phyloP scores from a whole-genome alignment of 2,329 filamentous ascomycete genomes.

The Aspergillus udagawae region DNA sequence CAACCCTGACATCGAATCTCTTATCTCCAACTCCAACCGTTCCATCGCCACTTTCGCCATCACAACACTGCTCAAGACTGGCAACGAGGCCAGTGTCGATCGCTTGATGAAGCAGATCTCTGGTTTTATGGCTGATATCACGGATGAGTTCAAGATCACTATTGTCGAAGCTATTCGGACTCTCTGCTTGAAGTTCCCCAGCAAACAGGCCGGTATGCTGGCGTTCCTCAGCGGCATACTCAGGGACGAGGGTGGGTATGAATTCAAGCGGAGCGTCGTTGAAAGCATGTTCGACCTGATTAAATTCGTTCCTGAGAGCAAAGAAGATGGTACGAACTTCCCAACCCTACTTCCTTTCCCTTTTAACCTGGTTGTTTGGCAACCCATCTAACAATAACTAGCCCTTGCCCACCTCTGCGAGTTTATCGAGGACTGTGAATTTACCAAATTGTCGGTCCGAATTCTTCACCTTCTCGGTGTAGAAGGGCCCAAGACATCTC shows the following conservation, averaged over 20 bases:
- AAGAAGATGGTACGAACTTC: slow-evolving; percentile 54
- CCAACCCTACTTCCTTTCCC: not conserved
- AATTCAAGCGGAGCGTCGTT: slow-evolving; percentile 95
- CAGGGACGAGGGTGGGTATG: slow-evolving; percentile 93
- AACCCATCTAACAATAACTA: slow-evolving; percentile 23
- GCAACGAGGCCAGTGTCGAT: slow-evolving; percentile 95
- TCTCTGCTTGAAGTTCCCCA: slow-evolving; percentile 93
- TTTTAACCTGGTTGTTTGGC: not conserved
- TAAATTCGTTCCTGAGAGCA: slow-evolving; percentile 91
- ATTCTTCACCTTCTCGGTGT: slow-evolving; percentile 91
- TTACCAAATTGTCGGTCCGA: slow-evolving; percentile 93
- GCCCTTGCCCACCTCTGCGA: slow-evolving; percentile 94
- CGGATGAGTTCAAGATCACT: slow-evolving; percentile 99
- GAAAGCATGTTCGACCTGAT: slow-evolving; percentile 99
- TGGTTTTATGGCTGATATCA: slow-evolving; percentile 97
- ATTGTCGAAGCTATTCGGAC: slow-evolving; percentile 98
- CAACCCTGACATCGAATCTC: slow-evolving; percentile 94
- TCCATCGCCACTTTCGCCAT: slow-evolving; percentile 98
- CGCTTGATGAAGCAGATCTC: slow-evolving; percentile 98
- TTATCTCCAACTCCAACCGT: slow-evolving; percentile 95
- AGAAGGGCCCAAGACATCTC: slow-evolving; percentile 90
- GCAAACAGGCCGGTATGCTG: slow-evolving; percentile 96
- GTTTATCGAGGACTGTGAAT: slow-evolving; percentile 99
- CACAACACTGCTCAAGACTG: slow-evolving; percentile 95
- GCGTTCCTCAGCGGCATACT: slow-evolving; percentile 96